These are phyloP conservation scores for Penicillium sclerotigenum DNA, from an alignment of 2,329 filamentous ascomycete genomes.

Conservation along the genomic window DNA sequence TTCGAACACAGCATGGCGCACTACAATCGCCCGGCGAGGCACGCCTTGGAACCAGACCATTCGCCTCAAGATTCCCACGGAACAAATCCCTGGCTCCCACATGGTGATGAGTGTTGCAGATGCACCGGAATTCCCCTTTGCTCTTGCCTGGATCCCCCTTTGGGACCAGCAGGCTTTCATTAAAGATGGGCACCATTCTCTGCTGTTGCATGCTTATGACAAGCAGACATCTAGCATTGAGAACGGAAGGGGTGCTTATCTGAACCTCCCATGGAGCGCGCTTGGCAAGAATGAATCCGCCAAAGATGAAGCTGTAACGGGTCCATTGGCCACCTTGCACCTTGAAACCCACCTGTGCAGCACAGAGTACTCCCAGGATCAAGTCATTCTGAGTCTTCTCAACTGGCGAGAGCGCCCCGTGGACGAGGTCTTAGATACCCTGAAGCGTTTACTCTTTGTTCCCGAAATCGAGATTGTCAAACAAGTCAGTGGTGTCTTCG, in stretches of 20 bases:
- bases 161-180: slow-evolving; percentile 93
- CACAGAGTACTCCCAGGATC: slow-evolving; percentile 90
- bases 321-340: slow-evolving; percentile 73
- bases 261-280: slow-evolving; percentile 76
- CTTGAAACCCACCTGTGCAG: slow-evolving; percentile 88
- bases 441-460: slow-evolving; percentile 86
- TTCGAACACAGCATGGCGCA: slow-evolving; percentile 81
- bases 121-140: slow-evolving; percentile 81
- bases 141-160: slow-evolving; percentile 85
- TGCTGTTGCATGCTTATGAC: slow-evolving; percentile 86
- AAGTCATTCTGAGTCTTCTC: slow-evolving; percentile 75
- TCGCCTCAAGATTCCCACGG: slow-evolving; percentile 71
- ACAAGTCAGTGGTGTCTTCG: slow-evolving; percentile 81
- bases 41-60: slow-evolving; percentile 87
- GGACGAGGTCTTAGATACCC: slow-evolving; percentile 67
- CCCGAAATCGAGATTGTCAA: slow-evolving; percentile 98
- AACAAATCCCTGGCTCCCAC: slow-evolving; percentile 79
- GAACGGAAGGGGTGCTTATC: slow-evolving; percentile 78
- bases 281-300: slow-evolving; percentile 63
- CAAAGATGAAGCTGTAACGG: slow-evolving; percentile 70
- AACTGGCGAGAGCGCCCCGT: slow-evolving; percentile 78
- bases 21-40: slow-evolving; percentile 72
- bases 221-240: slow-evolving; percentile 74
- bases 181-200: slow-evolving; percentile 74
- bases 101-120: slow-evolving; percentile 87